A percentile compares a stretch with the other conserved stretches of the same genome.
These are phyloP conservation scores for Didymella glomerata DNA, from an alignment of 2,329 filamentous ascomycete species.

Conservation along the genomic window DNA sequence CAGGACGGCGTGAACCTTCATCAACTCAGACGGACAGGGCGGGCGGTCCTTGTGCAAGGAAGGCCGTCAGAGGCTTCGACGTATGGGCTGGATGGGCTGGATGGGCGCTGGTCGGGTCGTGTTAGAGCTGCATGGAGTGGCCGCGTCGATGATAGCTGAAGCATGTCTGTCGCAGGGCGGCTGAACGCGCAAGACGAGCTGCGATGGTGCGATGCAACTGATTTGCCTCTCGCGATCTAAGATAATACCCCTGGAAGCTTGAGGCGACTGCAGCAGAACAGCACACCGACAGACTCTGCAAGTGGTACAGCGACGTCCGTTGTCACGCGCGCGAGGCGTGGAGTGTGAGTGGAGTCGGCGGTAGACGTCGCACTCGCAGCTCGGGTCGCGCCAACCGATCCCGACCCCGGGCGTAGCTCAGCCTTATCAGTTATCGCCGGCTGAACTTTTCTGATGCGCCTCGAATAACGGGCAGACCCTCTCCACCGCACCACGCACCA, in stretches of 20 bases:
- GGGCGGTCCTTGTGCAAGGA: background rate
- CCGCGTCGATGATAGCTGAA: conserved; percentile 28
- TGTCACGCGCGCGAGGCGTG: conserved; percentile 12
- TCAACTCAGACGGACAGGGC: conserved; percentile 41
- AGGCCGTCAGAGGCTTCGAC: conserved; percentile 15
- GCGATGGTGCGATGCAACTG: background rate
- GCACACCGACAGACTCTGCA: background rate
- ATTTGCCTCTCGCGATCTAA: background rate
- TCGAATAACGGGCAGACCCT: background rate
- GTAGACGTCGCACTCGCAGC: background rate
- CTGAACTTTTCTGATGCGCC: conserved; percentile 8
- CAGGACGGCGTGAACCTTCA: conserved; percentile 47
- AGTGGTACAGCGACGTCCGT: background rate
- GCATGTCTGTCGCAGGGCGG: conserved; percentile 38
- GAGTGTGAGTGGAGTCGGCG: conserved; percentile 4
- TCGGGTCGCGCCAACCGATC: background rate
- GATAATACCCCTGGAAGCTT: background rate
- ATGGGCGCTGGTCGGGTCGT: background rate
- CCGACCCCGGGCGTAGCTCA: background rate
- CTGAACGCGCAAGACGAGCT: background rate
- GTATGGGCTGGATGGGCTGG: conserved; percentile 6
- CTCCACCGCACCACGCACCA: conserved; percentile 48
- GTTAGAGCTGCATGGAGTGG: conserved; percentile 38
- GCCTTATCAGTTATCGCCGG: background rate
- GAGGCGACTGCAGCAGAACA: background rate